Conservation (phyloP, 2,329 filamentous ascomycete species). For the Alternaria atra region DNA sequence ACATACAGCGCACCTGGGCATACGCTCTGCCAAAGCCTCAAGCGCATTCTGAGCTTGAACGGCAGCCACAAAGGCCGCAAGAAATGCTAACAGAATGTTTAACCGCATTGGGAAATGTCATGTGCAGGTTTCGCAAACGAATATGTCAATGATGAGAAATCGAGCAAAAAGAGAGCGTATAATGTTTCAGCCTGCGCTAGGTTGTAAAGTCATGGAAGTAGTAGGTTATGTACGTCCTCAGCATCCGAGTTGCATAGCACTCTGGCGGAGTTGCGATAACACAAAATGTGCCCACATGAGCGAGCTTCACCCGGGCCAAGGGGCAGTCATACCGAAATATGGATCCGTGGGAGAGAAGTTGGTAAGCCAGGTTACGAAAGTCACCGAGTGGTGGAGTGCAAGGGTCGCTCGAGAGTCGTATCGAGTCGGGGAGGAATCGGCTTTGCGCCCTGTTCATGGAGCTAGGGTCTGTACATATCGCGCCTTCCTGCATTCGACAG, state of each 20-base stretch:
- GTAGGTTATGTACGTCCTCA: slow-evolving; percentile 8
- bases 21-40: slow-evolving; percentile 17
- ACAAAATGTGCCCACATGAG: slow-evolving; percentile 6
- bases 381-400: slow-evolving; percentile 2
- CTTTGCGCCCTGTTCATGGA: background rate
- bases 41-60: slow-evolving; percentile 24
- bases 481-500: slow-evolving; percentile 1
- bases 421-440: background rate
- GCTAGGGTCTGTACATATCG: slow-evolving; percentile 4
- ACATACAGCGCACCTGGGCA: slow-evolving; percentile 32
- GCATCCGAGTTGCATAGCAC: background rate
- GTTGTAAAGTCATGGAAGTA: slow-evolving; percentile 3
- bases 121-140: background rate
- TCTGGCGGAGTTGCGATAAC: slow-evolving; percentile 4
- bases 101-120: slow-evolving; percentile 16
- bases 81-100: slow-evolving; percentile 3
- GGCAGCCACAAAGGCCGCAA: slow-evolving; percentile 12
- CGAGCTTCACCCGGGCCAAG: slow-evolving; percentile 6
- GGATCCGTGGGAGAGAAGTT: slow-evolving; percentile 6
- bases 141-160: background rate
- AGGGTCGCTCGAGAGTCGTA: slow-evolving; percentile 2
- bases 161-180: background rate
- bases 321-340: slow-evolving; percentile 11
- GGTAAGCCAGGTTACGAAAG: background rate
- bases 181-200: background rate